Evolutionary conservation across 1,284 basidiomycete species (phyloP).

Genomic region (Polyporus tsugae): DNA sequence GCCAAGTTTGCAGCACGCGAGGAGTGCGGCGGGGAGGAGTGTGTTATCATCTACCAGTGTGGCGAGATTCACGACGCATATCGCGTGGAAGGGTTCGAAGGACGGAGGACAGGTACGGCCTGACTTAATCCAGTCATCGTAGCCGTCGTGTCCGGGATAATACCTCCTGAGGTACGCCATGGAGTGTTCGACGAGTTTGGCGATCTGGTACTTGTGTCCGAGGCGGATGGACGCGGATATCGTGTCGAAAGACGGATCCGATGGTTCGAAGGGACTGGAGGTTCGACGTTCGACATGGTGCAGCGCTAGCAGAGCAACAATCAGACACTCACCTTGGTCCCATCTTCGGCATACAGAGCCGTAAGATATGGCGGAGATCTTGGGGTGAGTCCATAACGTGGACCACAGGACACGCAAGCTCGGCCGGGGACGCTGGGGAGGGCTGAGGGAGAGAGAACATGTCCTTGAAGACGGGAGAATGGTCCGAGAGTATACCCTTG

Average conservation of each 20-base stretch:
- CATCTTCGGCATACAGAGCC: constrained; percentile 1
- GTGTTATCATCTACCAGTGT: not conserved
- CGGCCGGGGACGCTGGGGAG: not conserved
- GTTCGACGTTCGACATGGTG: not conserved
- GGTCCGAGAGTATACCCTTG: constrained; percentile 20
- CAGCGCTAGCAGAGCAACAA: not conserved
- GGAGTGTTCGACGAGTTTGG: not conserved
- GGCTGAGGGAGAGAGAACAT: constrained; percentile 21
- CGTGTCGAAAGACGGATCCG: not conserved
- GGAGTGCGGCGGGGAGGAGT: constrained; percentile 14
- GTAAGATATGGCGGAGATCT: constrained; percentile 7
- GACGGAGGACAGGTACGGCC: not conserved
- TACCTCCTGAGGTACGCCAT: constrained; percentile 5
- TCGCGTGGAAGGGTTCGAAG: constrained; percentile 3
- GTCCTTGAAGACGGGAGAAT: constrained; percentile 22
- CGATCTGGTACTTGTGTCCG: constrained; percentile 22
- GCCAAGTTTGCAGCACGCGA: not conserved
- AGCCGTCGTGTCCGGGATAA: not conserved
- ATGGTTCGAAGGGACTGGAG: not conserved
- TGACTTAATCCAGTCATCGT: not conserved
- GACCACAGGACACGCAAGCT: not conserved
- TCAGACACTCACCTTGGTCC: not conserved
- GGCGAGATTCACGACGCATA: constrained; percentile 13
- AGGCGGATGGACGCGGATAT: constrained; percentile 17
- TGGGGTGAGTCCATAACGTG: constrained; percentile 5